These are phyloP conservation scores for Pseudocercospora eumusae DNA, from an alignment of 2,329 filamentous ascomycete genomes.

Conservation along the genomic window DNA sequence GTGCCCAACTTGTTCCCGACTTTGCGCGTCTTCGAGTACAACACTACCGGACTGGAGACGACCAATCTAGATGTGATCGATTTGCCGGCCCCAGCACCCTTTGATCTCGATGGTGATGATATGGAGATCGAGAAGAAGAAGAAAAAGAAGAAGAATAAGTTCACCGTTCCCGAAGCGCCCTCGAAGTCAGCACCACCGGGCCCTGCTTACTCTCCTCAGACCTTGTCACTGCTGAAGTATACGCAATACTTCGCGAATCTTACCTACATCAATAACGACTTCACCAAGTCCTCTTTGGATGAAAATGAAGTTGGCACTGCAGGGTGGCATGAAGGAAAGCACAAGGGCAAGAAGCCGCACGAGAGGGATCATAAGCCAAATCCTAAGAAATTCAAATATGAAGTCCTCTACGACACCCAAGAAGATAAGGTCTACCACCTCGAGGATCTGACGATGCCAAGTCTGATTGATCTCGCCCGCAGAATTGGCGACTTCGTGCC, in stretches of 20 bases:
- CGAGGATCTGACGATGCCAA: constrained; percentile 80
- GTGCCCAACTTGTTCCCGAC: constrained; percentile 93
- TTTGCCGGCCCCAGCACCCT: constrained; percentile 24
- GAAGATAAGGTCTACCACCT: constrained; percentile 74
- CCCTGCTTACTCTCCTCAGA: constrained; percentile 85
- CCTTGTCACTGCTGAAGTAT: constrained; percentile 75
- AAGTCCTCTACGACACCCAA: constrained; percentile 84
- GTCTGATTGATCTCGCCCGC: constrained; percentile 75
- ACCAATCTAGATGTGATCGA: constrained; percentile 12
- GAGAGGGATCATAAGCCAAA: constrained; percentile 55
- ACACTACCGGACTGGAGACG: constrained; percentile 72
- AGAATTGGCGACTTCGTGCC: constrained; percentile 65
- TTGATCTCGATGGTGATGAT: constrained; percentile 39
- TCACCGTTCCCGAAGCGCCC: constrained; percentile 67
- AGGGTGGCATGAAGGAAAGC: constrained; percentile 66
- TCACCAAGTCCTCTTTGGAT: constrained; percentile 36
- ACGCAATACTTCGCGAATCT: constrained; percentile 93
- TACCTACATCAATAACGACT: constrained; percentile 81
- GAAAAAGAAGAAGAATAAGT: constrained; percentile 53
- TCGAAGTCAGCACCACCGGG: constrained; percentile 73
- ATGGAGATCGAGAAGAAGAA: constrained; percentile 50
- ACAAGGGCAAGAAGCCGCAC: constrained; percentile 59
- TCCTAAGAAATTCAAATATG: constrained; percentile 67
- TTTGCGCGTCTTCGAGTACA: constrained; percentile 81
- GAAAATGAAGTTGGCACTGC: constrained; percentile 37